A percentile compares a stretch with the other conserved stretches of the same genome.
Evolutionary conservation across 441 rosid species (phyloP).

Genomic region (Rhodomyrtus psidioides): DNA sequence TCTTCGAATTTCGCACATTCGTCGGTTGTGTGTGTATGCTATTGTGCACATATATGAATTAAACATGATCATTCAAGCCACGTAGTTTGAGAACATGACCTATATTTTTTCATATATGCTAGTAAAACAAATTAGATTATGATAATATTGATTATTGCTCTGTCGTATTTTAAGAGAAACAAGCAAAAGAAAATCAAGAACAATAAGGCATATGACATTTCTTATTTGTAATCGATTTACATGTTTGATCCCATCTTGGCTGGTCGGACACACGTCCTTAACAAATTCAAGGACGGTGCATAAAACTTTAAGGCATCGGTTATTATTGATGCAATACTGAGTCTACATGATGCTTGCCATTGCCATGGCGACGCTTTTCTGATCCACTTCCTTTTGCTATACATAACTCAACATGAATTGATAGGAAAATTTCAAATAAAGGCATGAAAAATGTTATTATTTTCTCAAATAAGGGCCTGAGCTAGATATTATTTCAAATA

Average conservation of each 20-base stretch:
- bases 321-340: background rate
- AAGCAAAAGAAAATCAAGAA: background rate
- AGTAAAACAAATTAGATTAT: background rate
- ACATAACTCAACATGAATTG: background rate
- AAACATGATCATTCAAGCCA: no score
- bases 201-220: fast-evolving
- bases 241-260: background rate
- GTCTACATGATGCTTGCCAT: background rate
- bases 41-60: no score
- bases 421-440: no score
- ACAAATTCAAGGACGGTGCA: background rate
- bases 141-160: background rate
- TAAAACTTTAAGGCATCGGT: no score
- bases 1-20: fast-evolving
- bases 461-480: no score
- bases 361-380: background rate
- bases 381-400: background rate
- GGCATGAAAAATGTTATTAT: no score
- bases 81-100: background rate
- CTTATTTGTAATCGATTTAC: background rate
- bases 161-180: background rate
- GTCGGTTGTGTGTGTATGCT: background rate
- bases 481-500: no score
- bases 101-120: background rate
- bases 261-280: background rate